Evolutionary conservation across 805 yeast species (phyloP).

Genomic region (Jamesozyma gamospora): DNA sequence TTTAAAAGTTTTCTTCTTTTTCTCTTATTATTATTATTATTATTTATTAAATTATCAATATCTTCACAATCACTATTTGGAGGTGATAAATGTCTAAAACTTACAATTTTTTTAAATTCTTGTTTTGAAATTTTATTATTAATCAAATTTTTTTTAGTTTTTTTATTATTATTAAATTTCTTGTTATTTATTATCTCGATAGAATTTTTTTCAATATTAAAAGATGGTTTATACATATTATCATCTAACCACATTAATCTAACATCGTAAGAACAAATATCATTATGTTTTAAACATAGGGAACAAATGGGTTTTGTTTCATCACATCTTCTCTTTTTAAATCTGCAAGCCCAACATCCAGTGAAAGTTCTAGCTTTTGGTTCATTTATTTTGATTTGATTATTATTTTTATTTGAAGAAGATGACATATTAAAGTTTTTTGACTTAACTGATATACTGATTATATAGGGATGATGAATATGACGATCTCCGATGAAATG

Average conservation of each 20-base stretch:
- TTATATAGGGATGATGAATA: too few species aligned
- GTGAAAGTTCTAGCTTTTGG: constrained; percentile 21
- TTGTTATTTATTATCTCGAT: not conserved
- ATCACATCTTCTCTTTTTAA: constrained; percentile 27
- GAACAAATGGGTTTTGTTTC: constrained; percentile 23
- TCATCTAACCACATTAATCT: constrained; percentile 23
- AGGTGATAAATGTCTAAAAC: constrained; percentile 5
- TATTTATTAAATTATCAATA: not conserved
- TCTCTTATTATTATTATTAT: not conserved
- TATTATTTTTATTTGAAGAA: too few species aligned
- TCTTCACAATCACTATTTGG: constrained; percentile 1
- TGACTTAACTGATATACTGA: too few species aligned
- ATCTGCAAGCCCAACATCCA: constrained; percentile 30
- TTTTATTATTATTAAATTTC: too few species aligned
- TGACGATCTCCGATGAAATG: too few species aligned
- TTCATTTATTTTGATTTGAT: too few species aligned
- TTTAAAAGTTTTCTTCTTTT: not conserved
- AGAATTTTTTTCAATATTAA: not conserved
- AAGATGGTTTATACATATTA: constrained; percentile 12
- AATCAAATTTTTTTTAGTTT: not conserved
- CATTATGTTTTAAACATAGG: constrained; percentile 18
- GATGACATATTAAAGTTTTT: too few species aligned
- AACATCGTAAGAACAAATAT: constrained; percentile 24
- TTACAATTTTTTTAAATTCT: constrained; percentile 13
- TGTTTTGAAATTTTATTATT: constrained; percentile 11